Conservation (phyloP, 2,329 filamentous ascomycete genomes). For the Coniochaeta prunicola region DNA sequence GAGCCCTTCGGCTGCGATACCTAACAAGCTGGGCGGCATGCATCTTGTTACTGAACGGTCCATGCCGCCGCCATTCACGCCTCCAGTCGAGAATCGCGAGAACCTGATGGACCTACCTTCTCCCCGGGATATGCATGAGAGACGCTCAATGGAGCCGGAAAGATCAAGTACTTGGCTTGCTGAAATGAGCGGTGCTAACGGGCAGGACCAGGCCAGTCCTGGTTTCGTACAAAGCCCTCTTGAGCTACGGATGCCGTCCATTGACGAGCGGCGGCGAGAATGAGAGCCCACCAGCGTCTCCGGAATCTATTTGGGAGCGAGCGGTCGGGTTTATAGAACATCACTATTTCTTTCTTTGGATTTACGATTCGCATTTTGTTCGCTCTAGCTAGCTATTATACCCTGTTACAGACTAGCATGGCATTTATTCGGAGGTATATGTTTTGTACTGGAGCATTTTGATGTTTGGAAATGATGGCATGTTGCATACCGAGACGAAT, state of each 20-base stretch:
- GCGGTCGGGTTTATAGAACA: too few species aligned
- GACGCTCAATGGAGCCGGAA: conserved; percentile 3
- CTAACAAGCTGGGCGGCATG: conserved; percentile 8
- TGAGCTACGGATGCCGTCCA: conserved; percentile 2
- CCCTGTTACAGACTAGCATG: too few species aligned
- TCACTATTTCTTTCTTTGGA: too few species aligned
- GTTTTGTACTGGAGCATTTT: too few species aligned
- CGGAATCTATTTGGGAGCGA: too few species aligned
- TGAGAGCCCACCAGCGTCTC: background rate
- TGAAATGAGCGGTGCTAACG: background rate
- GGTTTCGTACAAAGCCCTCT: conserved; percentile 7
- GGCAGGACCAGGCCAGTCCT: background rate
- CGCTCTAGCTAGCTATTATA: too few species aligned
- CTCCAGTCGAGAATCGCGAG: conserved; percentile 26
- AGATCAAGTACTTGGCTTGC: background rate
- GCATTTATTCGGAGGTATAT: too few species aligned
- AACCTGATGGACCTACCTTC: conserved; percentile 14
- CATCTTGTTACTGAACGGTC: conserved; percentile 18
- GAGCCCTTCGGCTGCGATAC: conserved; percentile 1
- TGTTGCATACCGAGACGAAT: too few species aligned
- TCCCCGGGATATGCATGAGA: conserved; percentile 2
- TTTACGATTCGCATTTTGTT: too few species aligned
- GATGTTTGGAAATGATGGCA: too few species aligned
- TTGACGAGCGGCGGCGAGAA: background rate
- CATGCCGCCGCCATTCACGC: conserved; percentile 22